Base-by-base conservation (phyloP, 352 stramenopile species). In the Globisporangium takayamanum region DNA sequence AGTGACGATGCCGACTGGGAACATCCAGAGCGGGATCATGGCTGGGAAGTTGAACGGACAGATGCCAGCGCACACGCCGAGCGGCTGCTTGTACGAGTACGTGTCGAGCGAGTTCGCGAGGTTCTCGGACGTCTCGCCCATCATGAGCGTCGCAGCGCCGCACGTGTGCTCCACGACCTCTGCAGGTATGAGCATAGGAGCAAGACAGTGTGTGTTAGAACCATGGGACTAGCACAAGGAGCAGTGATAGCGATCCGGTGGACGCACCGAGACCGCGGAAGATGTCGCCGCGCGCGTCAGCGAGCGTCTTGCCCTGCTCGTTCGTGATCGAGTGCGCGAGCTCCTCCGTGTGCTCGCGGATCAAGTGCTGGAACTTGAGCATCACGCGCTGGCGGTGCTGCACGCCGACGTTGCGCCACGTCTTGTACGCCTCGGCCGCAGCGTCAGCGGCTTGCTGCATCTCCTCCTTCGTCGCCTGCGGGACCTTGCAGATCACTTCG, bases 11-110 rank as follows among this genome's bases (percentile, higher is more conserved):
- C 79, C 84, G 11, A 94, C 82, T 28, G 89, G 87, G 70, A 96
- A 87, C 90, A 93, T 92, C 88, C 88, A 96, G 0, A 99, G 67
- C 16, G 96, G 94, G 64, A 99, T 98, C 96, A 99, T 99, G 48
- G 92, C 94, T 11, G 95, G 95, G 78, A 98, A 98, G 68, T 98
- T 98, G 70, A 98, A 98, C 11, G 92, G 93, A 55, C 87, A 96
- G 67, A 97, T 96, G 70, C 91, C 89, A 25, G 88, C 93, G 57
- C 87, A 96, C 6, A 98, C 91, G 39, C 97, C 96, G 7, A 99
- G 76, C 25, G 97, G 95, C 73, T 98, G 84, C 65, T 97, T 91
- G 76, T 98, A 98, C 54, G 86, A 98, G 73, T 98, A 96, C 52
- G 89, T 98, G 76, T 99, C 96, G 12, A 99, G 69, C 55, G 89